These are phyloP conservation scores for Guadua angustifolia DNA, from an alignment of 176 grass and related monocot genomes.

Conservation along the genomic window DNA sequence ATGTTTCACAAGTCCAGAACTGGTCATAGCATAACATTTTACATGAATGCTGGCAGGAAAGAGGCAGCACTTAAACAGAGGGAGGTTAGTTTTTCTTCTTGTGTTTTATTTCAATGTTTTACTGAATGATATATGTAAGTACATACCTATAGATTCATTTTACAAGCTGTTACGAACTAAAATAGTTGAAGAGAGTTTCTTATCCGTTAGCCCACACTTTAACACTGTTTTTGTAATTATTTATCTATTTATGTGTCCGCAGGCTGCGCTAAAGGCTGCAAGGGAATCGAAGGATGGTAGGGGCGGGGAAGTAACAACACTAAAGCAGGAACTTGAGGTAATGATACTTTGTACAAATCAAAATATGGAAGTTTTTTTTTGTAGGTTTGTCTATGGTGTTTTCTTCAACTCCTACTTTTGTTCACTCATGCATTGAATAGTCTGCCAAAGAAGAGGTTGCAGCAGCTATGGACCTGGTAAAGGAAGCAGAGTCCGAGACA, in stretches of 20 bases:
- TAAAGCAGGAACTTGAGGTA: conserved; percentile 90
- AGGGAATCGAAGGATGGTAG: conserved; percentile 89
- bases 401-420: conserved; percentile 18
- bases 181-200: conserved; percentile 13
- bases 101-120: conserved; percentile 6
- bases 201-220: conserved; percentile 7
- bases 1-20: conserved; percentile 37
- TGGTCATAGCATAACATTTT: conserved; percentile 50
- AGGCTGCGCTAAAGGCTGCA: conserved; percentile 87
- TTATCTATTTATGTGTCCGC: conserved; percentile 3
- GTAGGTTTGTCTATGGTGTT: conserved; percentile 22
- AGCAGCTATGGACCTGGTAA: conserved; percentile 70
- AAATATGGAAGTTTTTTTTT: conserved; percentile 25
- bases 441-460: conserved; percentile 76
- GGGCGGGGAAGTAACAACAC: conserved; percentile 73
- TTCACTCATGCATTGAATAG: conserved; percentile 52
- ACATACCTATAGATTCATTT: conserved; percentile 16
- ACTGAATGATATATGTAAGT: conserved; percentile 2
- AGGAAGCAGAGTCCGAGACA: conserved; percentile 76
- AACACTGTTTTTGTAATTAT: conserved; percentile 28
- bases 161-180: conserved; percentile 16
- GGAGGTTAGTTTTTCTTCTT: conserved; percentile 73
- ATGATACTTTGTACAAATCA: conserved; percentile 18
- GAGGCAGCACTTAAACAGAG: conserved; percentile 95
- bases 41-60: conserved; percentile 73